Evolutionary conservation across 768 basidiomycete genomes (phyloP).

Genomic region (Lepiota venenata): DNA sequence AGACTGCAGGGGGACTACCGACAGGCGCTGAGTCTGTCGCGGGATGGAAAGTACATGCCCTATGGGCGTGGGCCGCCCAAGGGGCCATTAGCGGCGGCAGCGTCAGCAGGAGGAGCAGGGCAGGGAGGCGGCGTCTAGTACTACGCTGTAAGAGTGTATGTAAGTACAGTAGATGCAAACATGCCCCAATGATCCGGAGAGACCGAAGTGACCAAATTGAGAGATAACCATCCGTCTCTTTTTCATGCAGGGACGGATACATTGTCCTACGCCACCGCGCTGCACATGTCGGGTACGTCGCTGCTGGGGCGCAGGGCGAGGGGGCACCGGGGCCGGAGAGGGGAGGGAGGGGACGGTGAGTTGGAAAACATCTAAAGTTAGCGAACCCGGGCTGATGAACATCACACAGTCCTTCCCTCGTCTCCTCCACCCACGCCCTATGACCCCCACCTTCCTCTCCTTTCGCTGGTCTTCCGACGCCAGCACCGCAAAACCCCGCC

Average conservation of each 20-base stretch:
- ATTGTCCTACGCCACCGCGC: neutral
- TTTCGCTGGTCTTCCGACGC: slow-evolving; percentile 18
- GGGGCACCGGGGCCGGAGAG: slow-evolving; percentile 10
- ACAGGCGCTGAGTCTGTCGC: slow-evolving; percentile 5
- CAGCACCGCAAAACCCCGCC: slow-evolving; percentile 13
- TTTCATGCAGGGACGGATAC: neutral
- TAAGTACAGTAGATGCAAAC: too few relatives aligned
- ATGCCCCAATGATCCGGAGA: neutral
- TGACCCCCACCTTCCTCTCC: slow-evolving; percentile 10
- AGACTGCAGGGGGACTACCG: slow-evolving; percentile 9
- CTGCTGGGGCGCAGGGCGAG: neutral
- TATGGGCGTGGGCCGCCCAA: slow-evolving; percentile 6
- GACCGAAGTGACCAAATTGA: neutral
- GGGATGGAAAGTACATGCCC: slow-evolving; percentile 9
- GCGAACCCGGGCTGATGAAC: slow-evolving; percentile 9
- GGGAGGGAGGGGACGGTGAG: neutral
- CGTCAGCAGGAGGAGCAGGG: neutral
- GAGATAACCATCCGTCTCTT: neutral
- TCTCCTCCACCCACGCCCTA: slow-evolving; percentile 5
- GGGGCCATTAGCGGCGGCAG: too few relatives aligned
- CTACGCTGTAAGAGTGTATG: neutral
- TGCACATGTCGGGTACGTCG: neutral
- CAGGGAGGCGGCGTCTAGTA: too few relatives aligned
- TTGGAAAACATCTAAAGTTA: slow-evolving; percentile 3
- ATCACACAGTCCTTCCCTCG: slow-evolving; percentile 7